Percentiles rank a stretch among this genome's conserved stretches.
These are phyloP conservation scores for Vaccinium vitisidaea DNA, from an alignment of 148 eudicot species.

Conservation along the genomic window DNA sequence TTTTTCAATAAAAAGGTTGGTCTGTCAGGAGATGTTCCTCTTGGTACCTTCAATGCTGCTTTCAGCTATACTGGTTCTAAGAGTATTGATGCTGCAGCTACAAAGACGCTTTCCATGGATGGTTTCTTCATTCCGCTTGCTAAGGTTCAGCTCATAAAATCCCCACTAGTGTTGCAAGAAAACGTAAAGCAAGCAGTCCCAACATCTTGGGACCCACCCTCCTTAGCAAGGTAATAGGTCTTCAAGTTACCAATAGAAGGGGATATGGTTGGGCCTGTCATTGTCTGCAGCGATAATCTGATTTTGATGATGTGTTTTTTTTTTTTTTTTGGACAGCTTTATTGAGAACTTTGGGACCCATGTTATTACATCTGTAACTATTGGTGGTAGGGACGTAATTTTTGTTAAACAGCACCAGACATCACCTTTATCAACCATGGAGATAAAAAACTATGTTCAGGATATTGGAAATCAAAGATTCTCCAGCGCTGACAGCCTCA, in stretches of 20 bases:
- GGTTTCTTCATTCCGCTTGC: constrained; percentile 73
- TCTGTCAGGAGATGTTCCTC: constrained; percentile 59
- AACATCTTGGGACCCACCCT: constrained; percentile 78
- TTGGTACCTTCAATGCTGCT: constrained; percentile 91
- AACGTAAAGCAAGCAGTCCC: constrained; percentile 70
- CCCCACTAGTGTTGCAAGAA: constrained; percentile 55
- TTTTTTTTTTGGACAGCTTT: constrained; percentile 45
- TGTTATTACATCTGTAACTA: constrained; percentile 79
- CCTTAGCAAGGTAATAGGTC: constrained; percentile 65
- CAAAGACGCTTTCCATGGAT: constrained; percentile 73
- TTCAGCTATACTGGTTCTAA: constrained; percentile 85
- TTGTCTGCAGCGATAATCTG: not conserved
- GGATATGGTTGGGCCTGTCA: not conserved
- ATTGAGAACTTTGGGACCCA: constrained; percentile 87
- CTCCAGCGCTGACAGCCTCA: constrained; percentile 46
- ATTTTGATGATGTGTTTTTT: not conserved
- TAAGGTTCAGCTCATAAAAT: constrained; percentile 48
- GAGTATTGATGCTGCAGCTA: constrained; percentile 63
- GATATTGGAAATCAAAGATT: constrained; percentile 88
- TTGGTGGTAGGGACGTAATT: constrained; percentile 92
- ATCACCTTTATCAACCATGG: constrained; percentile 66
- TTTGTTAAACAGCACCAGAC: constrained; percentile 78
- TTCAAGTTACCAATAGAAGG: constrained; percentile 11
- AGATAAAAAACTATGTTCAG: constrained; percentile 78
- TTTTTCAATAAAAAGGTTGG: constrained; percentile 69